Base-by-base conservation (phyloP, 2,329 filamentous ascomycete genomes). In the Trichoderma atrobrunneum region DNA sequence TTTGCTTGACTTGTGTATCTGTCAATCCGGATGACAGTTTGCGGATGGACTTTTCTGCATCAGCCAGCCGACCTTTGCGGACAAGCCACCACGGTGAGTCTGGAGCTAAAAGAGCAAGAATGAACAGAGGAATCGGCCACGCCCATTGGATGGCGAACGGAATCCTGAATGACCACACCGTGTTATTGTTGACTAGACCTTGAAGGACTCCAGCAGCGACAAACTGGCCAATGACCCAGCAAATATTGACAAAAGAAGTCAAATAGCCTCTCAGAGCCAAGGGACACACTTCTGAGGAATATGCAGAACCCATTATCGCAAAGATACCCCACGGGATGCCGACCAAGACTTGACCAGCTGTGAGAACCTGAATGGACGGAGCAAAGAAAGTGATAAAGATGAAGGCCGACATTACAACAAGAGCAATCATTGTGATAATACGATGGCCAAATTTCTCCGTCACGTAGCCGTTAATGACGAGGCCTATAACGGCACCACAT, bases 131-230 rank as follows among this genome's bases (percentile, higher is more conserved):
- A 6, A 80, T 28, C 1, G 78, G 64, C 64, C 64, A 67, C 12
- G 26, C 64, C 64, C 64, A 67, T 24, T 67, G 64, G 16, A 67
- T 43, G 18, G 51, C 64, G 11, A 67, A 57, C 0, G 85, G 85
- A 14, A 83, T 84, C 6, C 82, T 79, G 74, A 84, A 87, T 0
- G 82, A 81, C 82, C 83, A 86, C 24, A 85, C 75, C 3, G 80
- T 74, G 0, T 77, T 73, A 24, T 79, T 78, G 39, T 77, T 72
- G 48, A 77, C 73, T 11, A 79, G 71, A 2, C 77, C 75, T 16
- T 75, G 70, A 62, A 78, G 66, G 10, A 79, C 72, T 1, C 78
- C 78, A 5, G 82, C 43, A 51, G 43, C 43, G n/a, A 51, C 43
- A 5, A 51, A 51, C 43, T 51, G 43, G 43, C 43, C 43, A 21